A percentile compares a stretch with the other conserved stretches of the same genome.
Evolutionary conservation across 768 basidiomycete genomes (phyloP).

Genomic region (Xerocomellus intermedius): DNA sequence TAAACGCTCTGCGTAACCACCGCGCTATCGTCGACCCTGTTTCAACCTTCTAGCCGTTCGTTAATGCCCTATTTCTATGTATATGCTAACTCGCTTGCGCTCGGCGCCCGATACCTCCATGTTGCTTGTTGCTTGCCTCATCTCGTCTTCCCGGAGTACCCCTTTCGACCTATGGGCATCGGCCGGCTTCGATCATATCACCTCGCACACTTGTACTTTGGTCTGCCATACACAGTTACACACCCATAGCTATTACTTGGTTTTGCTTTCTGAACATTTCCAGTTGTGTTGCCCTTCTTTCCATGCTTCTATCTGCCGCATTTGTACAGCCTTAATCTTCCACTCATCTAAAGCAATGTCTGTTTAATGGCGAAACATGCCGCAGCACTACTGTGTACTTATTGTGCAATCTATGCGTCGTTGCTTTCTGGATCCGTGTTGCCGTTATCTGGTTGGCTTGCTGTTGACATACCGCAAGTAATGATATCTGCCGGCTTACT

Average conservation of each 20-base stretch:
- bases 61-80: slow-evolving; percentile 38
- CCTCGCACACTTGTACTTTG: slow-evolving; percentile 67
- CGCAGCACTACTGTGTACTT: slow-evolving; percentile 41
- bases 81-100: slow-evolving; percentile 36
- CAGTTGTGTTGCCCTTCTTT: slow-evolving; percentile 24
- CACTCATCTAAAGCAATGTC: slow-evolving; percentile 42
- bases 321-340: slow-evolving; percentile 40
- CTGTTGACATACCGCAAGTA: too few relatives aligned
- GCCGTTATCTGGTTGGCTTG: neutral
- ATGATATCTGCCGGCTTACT: too few relatives aligned
- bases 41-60: slow-evolving; percentile 21
- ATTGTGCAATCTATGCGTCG: slow-evolving; percentile 38
- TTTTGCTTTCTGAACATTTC: slow-evolving; percentile 38
- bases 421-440: slow-evolving; percentile 22
- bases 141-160: slow-evolving; percentile 37
- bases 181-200: slow-evolving; percentile 47
- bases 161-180: slow-evolving; percentile 35
- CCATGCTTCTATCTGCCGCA: slow-evolving; percentile 44
- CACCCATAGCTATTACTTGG: slow-evolving; percentile 36
- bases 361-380: slow-evolving; percentile 38
- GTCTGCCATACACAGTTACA: slow-evolving; percentile 52
- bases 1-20: slow-evolving; percentile 38
- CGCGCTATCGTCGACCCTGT: slow-evolving; percentile 28
- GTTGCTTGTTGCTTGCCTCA: slow-evolving; percentile 37
- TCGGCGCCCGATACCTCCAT: slow-evolving; percentile 35